Base-by-base conservation (phyloP, 352 stramenopile species). In the Pythium aquatile region DNA sequence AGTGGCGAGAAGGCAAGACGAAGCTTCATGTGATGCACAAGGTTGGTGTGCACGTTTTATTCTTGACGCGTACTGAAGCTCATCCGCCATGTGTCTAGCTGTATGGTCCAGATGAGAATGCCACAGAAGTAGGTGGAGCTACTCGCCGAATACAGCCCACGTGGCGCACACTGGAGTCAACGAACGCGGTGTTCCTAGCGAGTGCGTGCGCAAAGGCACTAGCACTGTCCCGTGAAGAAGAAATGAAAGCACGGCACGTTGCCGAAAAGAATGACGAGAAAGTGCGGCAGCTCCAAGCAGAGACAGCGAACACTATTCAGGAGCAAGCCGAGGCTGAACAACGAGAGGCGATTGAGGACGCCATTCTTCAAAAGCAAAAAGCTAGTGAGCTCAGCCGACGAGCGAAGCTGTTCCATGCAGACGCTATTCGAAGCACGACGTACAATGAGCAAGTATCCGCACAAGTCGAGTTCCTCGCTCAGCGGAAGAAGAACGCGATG, bases 371-470 rank as follows among this genome's bases (percentile, higher is more conserved):
- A 0, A 73, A 76, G 0, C 70, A 77, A 26, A 78, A 74, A 54
- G 62, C 77, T 1, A 62, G 58, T 5, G 78, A 90, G 5, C 37
- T 90, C 11, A 55, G 16, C 14, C 66, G 74, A 3, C 64, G 83
- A 51, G 64, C 76, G 11, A 75, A 74, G 20, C 57, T 83, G 4
- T 78, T 90, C 13, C 74, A 83, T 33, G 65, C 74, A 0, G 80
- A 91, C 8, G 83, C 77, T 1, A 84, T 87, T 52, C 73, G 83
- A 4, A 59, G 77, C 1, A 83, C 80, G 6, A 89, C 81, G 0
- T 93, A 93, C 69, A 90, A 89, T 40, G 79, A 89, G 37, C 70
- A 66, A 57, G 51, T 92, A 0, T 83, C 80, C 5, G 73, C 78
- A 3, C 78, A 92, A 30, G 76, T 93, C 26, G 85, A 93, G 13